phyloP scores from a whole-genome alignment of 2,329 filamentous ascomycete species.

The Fusarium tricinctum region DNA sequence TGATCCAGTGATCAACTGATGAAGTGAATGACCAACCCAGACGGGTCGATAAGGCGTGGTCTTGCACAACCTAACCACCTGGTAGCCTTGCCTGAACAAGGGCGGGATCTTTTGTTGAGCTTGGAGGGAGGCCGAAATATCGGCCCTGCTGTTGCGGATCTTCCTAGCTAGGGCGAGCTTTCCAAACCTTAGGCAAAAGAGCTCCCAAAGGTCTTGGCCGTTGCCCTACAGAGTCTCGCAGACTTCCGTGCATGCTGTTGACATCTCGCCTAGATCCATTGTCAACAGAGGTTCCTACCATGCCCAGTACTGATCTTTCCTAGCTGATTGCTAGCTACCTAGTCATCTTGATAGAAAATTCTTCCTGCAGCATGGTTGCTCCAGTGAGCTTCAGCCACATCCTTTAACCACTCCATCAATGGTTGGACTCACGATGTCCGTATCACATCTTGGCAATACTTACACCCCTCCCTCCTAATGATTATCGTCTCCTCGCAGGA shows the following conservation, averaged over 20 bases:
- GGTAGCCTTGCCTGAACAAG: slow-evolving; percentile 39
- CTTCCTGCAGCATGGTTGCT: slow-evolving; percentile 43
- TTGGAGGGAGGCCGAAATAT: slow-evolving; percentile 40
- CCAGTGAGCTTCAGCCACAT: slow-evolving; percentile 52
- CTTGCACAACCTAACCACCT: slow-evolving; percentile 32
- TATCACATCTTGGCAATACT: slow-evolving; percentile 46
- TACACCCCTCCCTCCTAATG: slow-evolving; percentile 41
- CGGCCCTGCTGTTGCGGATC: slow-evolving; percentile 44
- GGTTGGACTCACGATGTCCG: slow-evolving; percentile 43
- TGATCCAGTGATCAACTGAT: slow-evolving; percentile 39
- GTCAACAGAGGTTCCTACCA: slow-evolving; percentile 12
- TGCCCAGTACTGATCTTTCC: slow-evolving; percentile 21
- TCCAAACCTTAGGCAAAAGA: slow-evolving; percentile 41
- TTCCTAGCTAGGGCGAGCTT: slow-evolving; percentile 37
- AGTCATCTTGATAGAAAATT: slow-evolving; percentile 31
- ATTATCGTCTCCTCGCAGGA: slow-evolving; percentile 43
- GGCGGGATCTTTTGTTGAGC: slow-evolving; percentile 42
- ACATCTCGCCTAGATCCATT: slow-evolving; percentile 37
- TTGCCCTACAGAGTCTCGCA: slow-evolving; percentile 31
- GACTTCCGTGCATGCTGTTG: slow-evolving; percentile 48
- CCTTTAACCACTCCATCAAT: slow-evolving; percentile 30
- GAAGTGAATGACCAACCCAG: slow-evolving; percentile 24
- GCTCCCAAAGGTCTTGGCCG: slow-evolving; percentile 30
- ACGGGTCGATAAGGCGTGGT: slow-evolving; percentile 10
- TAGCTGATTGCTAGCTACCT: slow-evolving; percentile 17